Evolutionary conservation across 352 stramenopile species (phyloP), one percentile per base, ranked within the genome.

Genomic region (Elongisporangium prolatum): DNA sequence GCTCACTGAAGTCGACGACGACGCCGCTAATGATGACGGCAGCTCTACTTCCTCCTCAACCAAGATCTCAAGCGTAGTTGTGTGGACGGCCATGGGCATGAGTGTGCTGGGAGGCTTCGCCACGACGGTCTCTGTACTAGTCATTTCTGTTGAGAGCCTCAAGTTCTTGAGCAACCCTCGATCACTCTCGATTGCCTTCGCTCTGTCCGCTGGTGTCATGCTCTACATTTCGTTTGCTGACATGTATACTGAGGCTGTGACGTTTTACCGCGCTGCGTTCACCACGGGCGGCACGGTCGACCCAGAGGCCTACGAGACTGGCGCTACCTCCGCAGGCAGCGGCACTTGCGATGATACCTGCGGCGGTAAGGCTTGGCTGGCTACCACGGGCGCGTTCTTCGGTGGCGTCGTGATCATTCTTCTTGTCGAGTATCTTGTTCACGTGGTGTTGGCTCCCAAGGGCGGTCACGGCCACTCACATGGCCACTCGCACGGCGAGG

Each of bases 161-260:
- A 83, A 85, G 48, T 87, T 88, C 67, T 50, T 90, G 34, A 75
- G 67, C 16, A 81, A 73, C 48, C 74, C 76, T 57, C 60, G 59
- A n/a, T 69, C 77, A 20, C 64, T 90, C n/a, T 78, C 77, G 21
- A 67, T 87, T 20, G 71, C 80, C 20, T 88, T 90, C 49, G 71
- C 80, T 18, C 56, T 90, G 18, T 86, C 80, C n/a, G 75, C 80
- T 2, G 80, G 80, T 63, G 80, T 90, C 50, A 90, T 90, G 80
- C 60, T 87, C 28, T 90, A 87, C 65, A 90, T 90, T 48, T 72
- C 71, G 51, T 64, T 90, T 13, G 75, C 80, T 0, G 77, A 90
- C 60, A 40, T 90, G 28, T 86, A 76, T 40, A 63, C 66, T 0
- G 77, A 90, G 38, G 61, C 75, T 1, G 65, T 86, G 44, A 68